A percentile compares a stretch with the other conserved stretches of the same genome.
Evolutionary conservation across 768 basidiomycete genomes (phyloP).

Genomic region (Coprinopsis cinerea): DNA sequence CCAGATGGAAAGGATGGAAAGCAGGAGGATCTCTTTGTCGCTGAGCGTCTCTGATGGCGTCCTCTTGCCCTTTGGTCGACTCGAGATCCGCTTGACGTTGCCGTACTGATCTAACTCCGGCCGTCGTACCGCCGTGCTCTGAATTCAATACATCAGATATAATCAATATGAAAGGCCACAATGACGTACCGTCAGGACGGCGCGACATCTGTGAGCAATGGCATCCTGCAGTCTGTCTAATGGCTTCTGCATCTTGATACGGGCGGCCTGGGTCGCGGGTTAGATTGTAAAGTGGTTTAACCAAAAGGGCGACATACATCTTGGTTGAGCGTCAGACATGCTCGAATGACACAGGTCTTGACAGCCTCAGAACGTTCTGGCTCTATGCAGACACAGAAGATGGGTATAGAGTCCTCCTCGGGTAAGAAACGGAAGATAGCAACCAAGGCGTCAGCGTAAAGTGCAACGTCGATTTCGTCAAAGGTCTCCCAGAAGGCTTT

Average conservation of each 20-base stretch:
- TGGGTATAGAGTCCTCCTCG: constrained; percentile 48
- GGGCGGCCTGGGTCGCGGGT: constrained; percentile 35
- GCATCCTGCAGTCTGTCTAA: constrained; percentile 41
- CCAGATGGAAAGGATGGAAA: constrained; percentile 69
- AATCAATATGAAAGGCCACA: background rate
- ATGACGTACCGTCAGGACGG: constrained; percentile 53
- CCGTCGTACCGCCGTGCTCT: constrained; percentile 49
- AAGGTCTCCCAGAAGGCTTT: constrained; percentile 67
- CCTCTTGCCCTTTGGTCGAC: constrained; percentile 58
- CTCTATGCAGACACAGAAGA: constrained; percentile 63
- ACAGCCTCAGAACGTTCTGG: constrained; percentile 77
- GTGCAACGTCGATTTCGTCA: constrained; percentile 71
- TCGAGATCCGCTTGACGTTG: constrained; percentile 43
- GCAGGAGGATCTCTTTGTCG: constrained; percentile 64
- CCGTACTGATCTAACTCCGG: constrained; percentile 59
- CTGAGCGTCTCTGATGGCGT: constrained; percentile 49
- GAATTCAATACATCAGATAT: background rate
- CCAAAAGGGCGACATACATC: constrained; percentile 42
- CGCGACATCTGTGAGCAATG: constrained; percentile 44
- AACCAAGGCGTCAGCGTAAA: constrained; percentile 72
- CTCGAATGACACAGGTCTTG: constrained; percentile 72
- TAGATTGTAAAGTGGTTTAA: background rate
- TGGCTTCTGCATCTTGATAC: constrained; percentile 51
- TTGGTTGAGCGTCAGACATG: constrained; percentile 58
- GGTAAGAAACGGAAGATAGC: constrained; percentile 67